These are phyloP conservation scores for Podospora anserina DNA, from an alignment of 495 filamentous ascomycete genomes.

Conservation along the genomic window DNA sequence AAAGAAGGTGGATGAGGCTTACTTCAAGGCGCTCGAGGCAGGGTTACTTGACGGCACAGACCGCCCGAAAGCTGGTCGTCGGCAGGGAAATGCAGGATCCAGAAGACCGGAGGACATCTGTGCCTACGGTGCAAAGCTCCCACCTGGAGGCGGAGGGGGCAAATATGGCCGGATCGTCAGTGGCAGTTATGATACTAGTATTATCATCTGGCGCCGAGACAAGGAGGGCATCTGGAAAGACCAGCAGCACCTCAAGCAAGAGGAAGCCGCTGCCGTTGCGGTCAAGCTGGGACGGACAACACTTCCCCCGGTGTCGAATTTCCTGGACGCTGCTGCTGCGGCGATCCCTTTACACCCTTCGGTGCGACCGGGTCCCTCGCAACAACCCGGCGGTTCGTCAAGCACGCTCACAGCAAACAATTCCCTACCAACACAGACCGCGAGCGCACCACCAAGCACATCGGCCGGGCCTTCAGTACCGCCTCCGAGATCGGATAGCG, in stretches of 20 bases:
- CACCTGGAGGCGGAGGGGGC: conserved; percentile 84
- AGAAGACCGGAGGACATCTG: conserved; percentile 70
- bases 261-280: conserved; percentile 49
- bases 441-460: conserved; percentile 12
- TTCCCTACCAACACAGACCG: conserved; percentile 7
- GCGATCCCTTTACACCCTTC: conserved; percentile 25
- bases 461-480: conserved; percentile 9
- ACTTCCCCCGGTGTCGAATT: background rate
- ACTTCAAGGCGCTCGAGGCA: conserved; percentile 64
- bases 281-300: conserved; percentile 19
- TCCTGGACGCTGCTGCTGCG: background rate
- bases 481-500: background rate
- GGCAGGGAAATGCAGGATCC: conserved; percentile 70
- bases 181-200: conserved; percentile 91
- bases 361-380: conserved; percentile 9
- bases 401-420: background rate
- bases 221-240: conserved; percentile 75
- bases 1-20: conserved; percentile 64
- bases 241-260: conserved; percentile 69
- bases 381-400: background rate
- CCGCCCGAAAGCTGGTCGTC: conserved; percentile 36
- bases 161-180: conserved; percentile 85
- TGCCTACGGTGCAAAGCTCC: conserved; percentile 75
- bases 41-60: conserved; percentile 48
- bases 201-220: conserved; percentile 90